A percentile compares a stretch with the other conserved stretches of the same genome.
These are phyloP conservation scores for Trypanosoma vivax DNA, from an alignment of 208 protist species.

Conservation along the genomic window DNA sequence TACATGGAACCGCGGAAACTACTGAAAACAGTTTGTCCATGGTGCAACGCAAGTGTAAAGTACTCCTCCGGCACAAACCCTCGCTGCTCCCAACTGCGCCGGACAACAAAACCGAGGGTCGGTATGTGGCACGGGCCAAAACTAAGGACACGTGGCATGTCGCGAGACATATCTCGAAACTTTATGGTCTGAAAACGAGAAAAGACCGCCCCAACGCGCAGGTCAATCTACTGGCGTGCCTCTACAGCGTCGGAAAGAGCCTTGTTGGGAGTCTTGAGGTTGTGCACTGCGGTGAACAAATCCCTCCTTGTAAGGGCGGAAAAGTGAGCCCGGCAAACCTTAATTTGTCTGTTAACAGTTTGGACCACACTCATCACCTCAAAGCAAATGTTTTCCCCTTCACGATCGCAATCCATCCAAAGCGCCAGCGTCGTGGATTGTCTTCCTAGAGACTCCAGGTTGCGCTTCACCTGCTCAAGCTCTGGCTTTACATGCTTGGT, in stretches of 20 bases:
- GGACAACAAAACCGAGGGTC: constrained; percentile 91
- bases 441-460: constrained; percentile 58
- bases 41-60: constrained; percentile 50
- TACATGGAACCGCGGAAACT: constrained; percentile 63
- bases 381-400: constrained; percentile 98
- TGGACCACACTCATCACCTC: constrained; percentile 88
- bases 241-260: constrained; percentile 91
- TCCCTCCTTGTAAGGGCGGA: constrained; percentile 86
- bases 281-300: constrained; percentile 69
- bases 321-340: constrained; percentile 86
- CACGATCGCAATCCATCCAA: constrained; percentile 95
- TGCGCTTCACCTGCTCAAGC: constrained; percentile 65
- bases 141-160: constrained; percentile 61
- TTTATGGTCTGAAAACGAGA: constrained; percentile 90
- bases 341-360: constrained; percentile 33
- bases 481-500: constrained; percentile 75
- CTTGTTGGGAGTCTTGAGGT: constrained; percentile 80
- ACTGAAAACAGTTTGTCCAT: constrained; percentile 54
- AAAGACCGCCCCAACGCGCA: constrained; percentile 94
- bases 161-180: constrained; percentile 69
- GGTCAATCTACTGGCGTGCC: constrained; percentile 93
- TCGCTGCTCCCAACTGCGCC: constrained; percentile 77
- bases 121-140: constrained; percentile 97
- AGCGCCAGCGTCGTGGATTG: constrained; percentile 82
- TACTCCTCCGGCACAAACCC: constrained; percentile 81